These are phyloP conservation scores for Cunninghamia lanceolata DNA, from an alignment of 75 land plant genomes.

Conservation along the genomic window DNA sequence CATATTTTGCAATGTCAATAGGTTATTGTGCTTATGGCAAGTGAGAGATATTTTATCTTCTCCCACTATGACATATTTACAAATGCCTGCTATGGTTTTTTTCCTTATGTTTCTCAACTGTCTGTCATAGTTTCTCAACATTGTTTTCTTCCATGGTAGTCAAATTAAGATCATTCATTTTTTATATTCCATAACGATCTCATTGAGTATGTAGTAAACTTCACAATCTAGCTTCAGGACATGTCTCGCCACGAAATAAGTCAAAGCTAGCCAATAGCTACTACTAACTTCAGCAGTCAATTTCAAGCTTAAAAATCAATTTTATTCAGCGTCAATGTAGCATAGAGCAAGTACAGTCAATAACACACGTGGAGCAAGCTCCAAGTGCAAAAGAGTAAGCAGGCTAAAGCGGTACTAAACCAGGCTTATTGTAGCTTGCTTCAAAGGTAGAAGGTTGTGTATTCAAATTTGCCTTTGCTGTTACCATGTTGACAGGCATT, in stretches of 20 bases:
- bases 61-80: neutral
- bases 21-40: neutral
- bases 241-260: neutral
- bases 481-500: too few relatives aligned
- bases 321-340: neutral
- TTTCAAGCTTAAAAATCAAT: neutral
- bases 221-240: neutral
- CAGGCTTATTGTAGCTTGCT: too few relatives aligned
- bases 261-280: neutral
- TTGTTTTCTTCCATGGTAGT: neutral
- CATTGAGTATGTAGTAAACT: neutral
- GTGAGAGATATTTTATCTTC: neutral
- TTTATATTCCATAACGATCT: neutral
- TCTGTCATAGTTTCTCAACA: neutral
- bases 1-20: neutral
- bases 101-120: neutral
- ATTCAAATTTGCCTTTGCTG: too few relatives aligned
- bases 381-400: too few relatives aligned
- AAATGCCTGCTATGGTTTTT: neutral
- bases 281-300: neutral
- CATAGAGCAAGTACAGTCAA: neutral
- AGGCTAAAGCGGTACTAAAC: too few relatives aligned
- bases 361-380: too few relatives aligned
- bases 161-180: neutral
- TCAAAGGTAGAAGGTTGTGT: too few relatives aligned